Base-by-base conservation (phyloP, 192 early-diverging fungal species). In the Gaertneriomyces sp. region DNA sequence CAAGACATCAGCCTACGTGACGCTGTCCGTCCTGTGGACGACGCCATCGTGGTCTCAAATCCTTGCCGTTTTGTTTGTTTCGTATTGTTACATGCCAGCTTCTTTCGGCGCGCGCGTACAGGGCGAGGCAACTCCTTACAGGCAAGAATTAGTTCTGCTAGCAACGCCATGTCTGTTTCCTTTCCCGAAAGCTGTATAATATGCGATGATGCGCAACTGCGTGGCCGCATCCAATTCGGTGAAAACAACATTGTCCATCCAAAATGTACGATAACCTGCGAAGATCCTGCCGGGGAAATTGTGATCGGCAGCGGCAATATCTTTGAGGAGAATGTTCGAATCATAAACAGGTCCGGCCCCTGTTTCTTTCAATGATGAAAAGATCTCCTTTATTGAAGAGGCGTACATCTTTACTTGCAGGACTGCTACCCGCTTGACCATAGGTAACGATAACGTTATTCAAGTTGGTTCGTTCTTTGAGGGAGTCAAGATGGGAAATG, bases 381-480 rank as follows among this genome's bases (percentile, higher is more conserved):
- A 52, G 58, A 53, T 4, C 14, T 62, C 16, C 11, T 65, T 43
- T 65, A 1, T n/a, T 42, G 20, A 33, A 0, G 25, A 33, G 25
- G 25, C 25, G 1, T 7, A 11, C n/a, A 0, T 61, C 40, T 12
- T 7, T 44, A 16, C 10, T 14, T 45, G 44, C 64, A 76, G 74
- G 55, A 46, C 52, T 6, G 10, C 60, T 7, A 66, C 71, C 12
- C 58, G 64, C 6, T 40, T 91, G 57, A 66, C 81, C 17, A 88
- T 91, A 66, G 89, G 89, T 2, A 77, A 89, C 52, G 78, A 86
- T 51, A 91, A 91, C 57, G 79, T 87, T 7, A 87, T 91, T 73
- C 87, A 90, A 74, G 88, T 89, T 20, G 87, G 83, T 40, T 82
- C 81, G 20, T 75, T 83, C 42, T 78, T 90, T 47, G 87, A 87